Evolutionary conservation across 768 basidiomycete species (phyloP).

Genomic region (Vararia minispora): DNA sequence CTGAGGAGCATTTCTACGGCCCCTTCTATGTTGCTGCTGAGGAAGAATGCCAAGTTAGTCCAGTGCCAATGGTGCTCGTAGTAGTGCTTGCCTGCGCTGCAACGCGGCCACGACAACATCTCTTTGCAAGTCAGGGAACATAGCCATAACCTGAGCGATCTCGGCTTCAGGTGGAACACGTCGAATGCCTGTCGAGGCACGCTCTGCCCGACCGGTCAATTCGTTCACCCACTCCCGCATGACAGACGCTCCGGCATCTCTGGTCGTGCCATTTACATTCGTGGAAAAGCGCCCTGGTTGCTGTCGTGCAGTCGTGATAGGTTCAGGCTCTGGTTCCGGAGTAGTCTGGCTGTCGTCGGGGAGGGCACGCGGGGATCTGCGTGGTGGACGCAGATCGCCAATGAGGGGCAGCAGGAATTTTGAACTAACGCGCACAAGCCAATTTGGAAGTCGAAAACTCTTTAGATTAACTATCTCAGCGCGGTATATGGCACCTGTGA

Average conservation of each 20-base stretch:
- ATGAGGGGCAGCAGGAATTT: slow-evolving; percentile 55
- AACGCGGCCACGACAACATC: slow-evolving; percentile 67
- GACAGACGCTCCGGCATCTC: too few species aligned
- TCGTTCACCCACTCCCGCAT: slow-evolving; percentile 76
- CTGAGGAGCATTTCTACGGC: slow-evolving; percentile 74
- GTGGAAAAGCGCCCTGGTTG: slow-evolving; percentile 10
- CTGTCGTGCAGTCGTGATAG: slow-evolving; percentile 6
- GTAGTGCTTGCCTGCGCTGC: slow-evolving; percentile 58
- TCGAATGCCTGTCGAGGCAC: slow-evolving; percentile 42
- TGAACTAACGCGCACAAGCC: slow-evolving; percentile 42
- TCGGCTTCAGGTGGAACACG: slow-evolving; percentile 68
- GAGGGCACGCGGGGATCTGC: slow-evolving; percentile 62
- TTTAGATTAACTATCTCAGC: slow-evolving; percentile 75
- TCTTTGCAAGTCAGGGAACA: slow-evolving; percentile 77
- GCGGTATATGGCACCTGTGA: slow-evolving; percentile 71
- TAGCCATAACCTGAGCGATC: slow-evolving; percentile 57
- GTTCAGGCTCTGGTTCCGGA: slow-evolving; percentile 11
- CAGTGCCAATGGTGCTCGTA: slow-evolving; percentile 2
- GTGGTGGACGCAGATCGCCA: slow-evolving; percentile 49
- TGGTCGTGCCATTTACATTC: not conserved
- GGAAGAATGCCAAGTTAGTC: slow-evolving; percentile 5
- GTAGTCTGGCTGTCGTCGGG: slow-evolving; percentile 36
- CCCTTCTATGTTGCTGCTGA: slow-evolving; percentile 64
- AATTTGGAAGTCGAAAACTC: slow-evolving; percentile 61
- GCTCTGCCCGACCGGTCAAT: slow-evolving; percentile 53